These are phyloP conservation scores for Oenanthe sinensis DNA, from an alignment of 129 eudicot genomes.

Conservation along the genomic window DNA sequence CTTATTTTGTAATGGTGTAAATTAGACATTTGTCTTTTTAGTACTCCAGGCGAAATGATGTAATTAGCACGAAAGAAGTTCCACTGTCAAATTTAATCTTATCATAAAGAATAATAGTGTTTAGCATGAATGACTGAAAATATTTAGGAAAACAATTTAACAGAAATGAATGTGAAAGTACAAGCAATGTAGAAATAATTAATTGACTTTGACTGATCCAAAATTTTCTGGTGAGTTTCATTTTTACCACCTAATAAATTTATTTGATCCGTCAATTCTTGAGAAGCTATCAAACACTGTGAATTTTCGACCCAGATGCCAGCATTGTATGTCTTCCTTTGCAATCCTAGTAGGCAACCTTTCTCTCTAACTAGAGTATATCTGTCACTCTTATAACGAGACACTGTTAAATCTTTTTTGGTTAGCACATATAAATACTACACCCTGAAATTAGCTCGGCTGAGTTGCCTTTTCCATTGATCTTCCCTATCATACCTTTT, in stretches of 20 bases:
- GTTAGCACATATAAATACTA: slow-evolving; percentile 26
- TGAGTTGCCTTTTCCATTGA: slow-evolving; percentile 61
- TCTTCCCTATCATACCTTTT: slow-evolving; percentile 62
- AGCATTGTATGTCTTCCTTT: slow-evolving; percentile 61
- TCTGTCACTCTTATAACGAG: slow-evolving; percentile 32
- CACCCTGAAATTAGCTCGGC: slow-evolving; percentile 49
- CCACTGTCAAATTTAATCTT: background rate
- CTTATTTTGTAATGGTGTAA: background rate
- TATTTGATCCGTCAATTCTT: background rate
- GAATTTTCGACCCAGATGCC: slow-evolving; percentile 53
- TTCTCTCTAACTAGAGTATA: slow-evolving; percentile 49
- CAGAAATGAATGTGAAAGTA: background rate
- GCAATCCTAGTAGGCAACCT: slow-evolving; percentile 58
- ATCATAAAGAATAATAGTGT: too few species aligned
- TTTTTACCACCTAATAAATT: background rate
- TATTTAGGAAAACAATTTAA: background rate
- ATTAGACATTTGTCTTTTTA: too few species aligned
- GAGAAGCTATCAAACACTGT: background rate
- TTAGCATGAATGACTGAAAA: background rate
- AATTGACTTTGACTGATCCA: background rate
- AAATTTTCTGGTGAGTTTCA: background rate
- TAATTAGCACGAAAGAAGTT: background rate
- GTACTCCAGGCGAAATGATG: background rate
- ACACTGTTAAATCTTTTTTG: slow-evolving; percentile 25
- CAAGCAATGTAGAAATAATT: too few species aligned